phyloP scores from a whole-genome alignment of 495 filamentous ascomycete genomes.

The Acidomyces sp. region DNA sequence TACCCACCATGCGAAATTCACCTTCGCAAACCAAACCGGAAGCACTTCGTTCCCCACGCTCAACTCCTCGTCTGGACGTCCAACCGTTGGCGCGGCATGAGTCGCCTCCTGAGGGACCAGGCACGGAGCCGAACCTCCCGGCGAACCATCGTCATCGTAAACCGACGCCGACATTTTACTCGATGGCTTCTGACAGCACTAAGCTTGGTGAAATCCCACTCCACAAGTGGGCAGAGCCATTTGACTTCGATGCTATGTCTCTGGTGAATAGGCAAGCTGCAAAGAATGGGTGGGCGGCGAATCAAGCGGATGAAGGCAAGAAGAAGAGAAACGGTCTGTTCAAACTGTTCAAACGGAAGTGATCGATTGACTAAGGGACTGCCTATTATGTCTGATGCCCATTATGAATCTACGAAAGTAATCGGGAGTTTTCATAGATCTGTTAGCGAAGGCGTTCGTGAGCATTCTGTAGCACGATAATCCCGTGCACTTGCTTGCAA shows the following conservation, averaged over 20 bases:
- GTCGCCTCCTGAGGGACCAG: conserved; percentile 1
- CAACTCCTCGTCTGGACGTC: conserved; percentile 5
- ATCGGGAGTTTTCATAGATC: no score
- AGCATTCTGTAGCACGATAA: no score
- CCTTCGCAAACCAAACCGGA: not conserved
- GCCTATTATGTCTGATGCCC: no score
- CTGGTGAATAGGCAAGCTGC: conserved; percentile 25
- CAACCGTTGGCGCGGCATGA: no score
- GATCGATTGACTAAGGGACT: not conserved
- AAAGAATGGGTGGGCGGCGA: conserved; percentile 16
- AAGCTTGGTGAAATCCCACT: conserved; percentile 33
- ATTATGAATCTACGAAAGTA: no score
- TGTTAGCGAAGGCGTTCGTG: no score
- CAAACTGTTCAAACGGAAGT: not conserved
- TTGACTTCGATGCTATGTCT: conserved; percentile 25
- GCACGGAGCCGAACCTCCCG: not conserved
- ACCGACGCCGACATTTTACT: conserved; percentile 18
- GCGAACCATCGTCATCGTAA: conserved; percentile 6
- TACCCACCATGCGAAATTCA: not conserved
- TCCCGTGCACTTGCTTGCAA: no score
- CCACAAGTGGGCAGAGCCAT: conserved; percentile 27
- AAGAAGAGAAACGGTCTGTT: conserved; percentile 10
- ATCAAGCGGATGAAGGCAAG: not conserved
- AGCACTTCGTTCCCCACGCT: not conserved
- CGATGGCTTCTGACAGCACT: conserved; percentile 29